phyloP scores from a whole-genome alignment of 805 yeast genomes.

The Hyphopichia homilentoma region DNA sequence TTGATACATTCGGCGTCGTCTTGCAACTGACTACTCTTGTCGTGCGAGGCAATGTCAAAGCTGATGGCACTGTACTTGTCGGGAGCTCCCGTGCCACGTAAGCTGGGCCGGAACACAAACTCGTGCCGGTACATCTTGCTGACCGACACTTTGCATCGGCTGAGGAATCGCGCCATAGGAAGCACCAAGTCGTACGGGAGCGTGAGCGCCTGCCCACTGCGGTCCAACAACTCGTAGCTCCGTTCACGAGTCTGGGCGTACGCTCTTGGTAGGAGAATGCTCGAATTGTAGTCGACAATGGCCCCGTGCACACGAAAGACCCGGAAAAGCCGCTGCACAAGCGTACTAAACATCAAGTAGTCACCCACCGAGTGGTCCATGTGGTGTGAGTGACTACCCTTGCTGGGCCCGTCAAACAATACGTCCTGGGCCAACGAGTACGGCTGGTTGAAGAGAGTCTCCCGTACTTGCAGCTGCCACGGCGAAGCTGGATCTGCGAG shows the following conservation, averaged over 20 bases:
- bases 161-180: constrained; percentile 83
- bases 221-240: constrained; percentile 78
- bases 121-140: constrained; percentile 72
- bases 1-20: constrained; percentile 89
- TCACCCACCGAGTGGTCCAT: constrained; percentile 34
- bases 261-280: constrained; percentile 74
- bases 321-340: constrained; percentile 55
- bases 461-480: constrained; percentile 91
- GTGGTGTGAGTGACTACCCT: constrained; percentile 18
- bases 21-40: constrained; percentile 40
- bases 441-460: constrained; percentile 80
- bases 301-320: constrained; percentile 86
- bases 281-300: constrained; percentile 65
- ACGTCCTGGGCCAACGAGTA: constrained; percentile 81
- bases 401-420: constrained; percentile 59
- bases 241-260: constrained; percentile 59
- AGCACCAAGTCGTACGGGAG: constrained; percentile 85
- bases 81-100: constrained; percentile 63
- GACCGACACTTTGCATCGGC: constrained; percentile 50
- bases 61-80: constrained; percentile 76
- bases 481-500: constrained; percentile 88
- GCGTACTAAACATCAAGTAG: constrained; percentile 54
- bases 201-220: constrained; percentile 83
- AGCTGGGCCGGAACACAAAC: constrained; percentile 69
- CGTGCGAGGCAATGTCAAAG: constrained; percentile 73